phyloP scores from a whole-genome alignment of 2,329 filamentous ascomycete genomes.

The Claviceps fusiformis region DNA sequence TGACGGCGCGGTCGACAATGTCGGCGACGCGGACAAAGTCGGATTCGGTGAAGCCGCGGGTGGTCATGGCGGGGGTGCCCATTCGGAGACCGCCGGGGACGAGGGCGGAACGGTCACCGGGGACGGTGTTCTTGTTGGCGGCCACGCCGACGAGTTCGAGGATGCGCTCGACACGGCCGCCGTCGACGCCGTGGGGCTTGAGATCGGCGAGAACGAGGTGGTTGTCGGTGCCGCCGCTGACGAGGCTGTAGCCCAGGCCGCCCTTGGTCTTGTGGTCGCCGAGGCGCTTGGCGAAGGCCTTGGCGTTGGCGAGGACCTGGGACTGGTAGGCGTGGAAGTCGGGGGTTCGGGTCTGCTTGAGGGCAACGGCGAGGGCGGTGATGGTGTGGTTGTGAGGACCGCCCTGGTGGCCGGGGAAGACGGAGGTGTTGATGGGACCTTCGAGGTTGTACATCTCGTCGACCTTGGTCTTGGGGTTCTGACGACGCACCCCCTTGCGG shows the following conservation, averaged over 20 bases:
- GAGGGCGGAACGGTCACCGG: constrained; percentile 85
- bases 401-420: constrained; percentile 96
- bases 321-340: constrained; percentile 92
- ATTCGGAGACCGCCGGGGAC: constrained; percentile 88
- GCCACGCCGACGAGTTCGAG: constrained; percentile 89
- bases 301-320: constrained; percentile 79
- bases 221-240: constrained; percentile 92
- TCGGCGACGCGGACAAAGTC: constrained; percentile 82
- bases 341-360: constrained; percentile 80
- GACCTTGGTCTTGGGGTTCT: constrained; percentile 73
- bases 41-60: constrained; percentile 74
- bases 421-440: constrained; percentile 83
- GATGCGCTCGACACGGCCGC: constrained; percentile 76
- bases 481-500: constrained; percentile 76
- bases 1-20: constrained; percentile 72
- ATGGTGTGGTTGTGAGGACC: constrained; percentile 99
- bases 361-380: constrained; percentile 81
- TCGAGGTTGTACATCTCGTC: constrained; percentile 85
- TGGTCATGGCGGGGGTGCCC: constrained; percentile 96
- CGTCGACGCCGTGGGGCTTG: constrained; percentile 77
- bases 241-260: constrained; percentile 72
- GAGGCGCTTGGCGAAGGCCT: constrained; percentile 62
- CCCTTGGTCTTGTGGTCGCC: constrained; percentile 58
- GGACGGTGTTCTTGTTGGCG: constrained; percentile 98
- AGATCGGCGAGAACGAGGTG: constrained; percentile 89